Evolutionary conservation across 768 basidiomycete genomes (phyloP).

Genomic region (Pisolithus sp.): DNA sequence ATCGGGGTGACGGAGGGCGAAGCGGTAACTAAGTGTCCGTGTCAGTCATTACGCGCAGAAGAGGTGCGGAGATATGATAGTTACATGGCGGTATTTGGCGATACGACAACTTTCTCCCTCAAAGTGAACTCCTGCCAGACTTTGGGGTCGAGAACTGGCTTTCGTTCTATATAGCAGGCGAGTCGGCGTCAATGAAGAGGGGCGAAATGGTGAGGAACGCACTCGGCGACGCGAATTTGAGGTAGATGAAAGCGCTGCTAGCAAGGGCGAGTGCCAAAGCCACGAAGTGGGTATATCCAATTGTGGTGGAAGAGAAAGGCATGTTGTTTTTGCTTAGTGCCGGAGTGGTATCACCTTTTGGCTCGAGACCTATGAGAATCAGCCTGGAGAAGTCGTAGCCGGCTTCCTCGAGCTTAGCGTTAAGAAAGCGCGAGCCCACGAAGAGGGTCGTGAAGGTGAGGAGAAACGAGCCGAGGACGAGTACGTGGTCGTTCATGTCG

Average conservation of each 20-base stretch:
- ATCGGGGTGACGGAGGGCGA: conserved; percentile 65
- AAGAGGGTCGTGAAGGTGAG: conserved; percentile 43
- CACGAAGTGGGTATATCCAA: conserved; percentile 37
- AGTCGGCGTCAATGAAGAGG: conserved; percentile 1
- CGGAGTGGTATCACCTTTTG: conserved; percentile 3
- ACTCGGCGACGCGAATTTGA: conserved; percentile 40
- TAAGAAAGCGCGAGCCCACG: conserved; percentile 35
- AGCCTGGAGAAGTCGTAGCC: conserved; percentile 54
- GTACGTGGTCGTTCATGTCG: conserved; percentile 40
- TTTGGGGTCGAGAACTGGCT: conserved; percentile 66
- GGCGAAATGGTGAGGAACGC: conserved; percentile 22
- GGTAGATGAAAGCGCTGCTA: conserved; percentile 45
- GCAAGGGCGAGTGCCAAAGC: conserved; percentile 47
- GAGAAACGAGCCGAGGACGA: conserved; percentile 50
- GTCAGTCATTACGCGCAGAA: neutral
- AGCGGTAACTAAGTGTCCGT: conserved; percentile 68
- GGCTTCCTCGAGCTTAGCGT: conserved; percentile 39
- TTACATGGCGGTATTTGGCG: conserved; percentile 94
- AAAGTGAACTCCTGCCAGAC: conserved; percentile 83
- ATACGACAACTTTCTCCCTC: conserved; percentile 72
- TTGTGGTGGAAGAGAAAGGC: conserved; percentile 4
- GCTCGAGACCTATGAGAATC: conserved; percentile 57
- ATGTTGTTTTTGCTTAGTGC: conserved; percentile 6
- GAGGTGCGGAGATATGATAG: conserved; percentile 19
- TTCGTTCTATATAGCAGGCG: conserved; percentile 40